Evolutionary conservation across 768 basidiomycete genomes (phyloP).

Genomic region (Plicaturopsis crispa): DNA sequence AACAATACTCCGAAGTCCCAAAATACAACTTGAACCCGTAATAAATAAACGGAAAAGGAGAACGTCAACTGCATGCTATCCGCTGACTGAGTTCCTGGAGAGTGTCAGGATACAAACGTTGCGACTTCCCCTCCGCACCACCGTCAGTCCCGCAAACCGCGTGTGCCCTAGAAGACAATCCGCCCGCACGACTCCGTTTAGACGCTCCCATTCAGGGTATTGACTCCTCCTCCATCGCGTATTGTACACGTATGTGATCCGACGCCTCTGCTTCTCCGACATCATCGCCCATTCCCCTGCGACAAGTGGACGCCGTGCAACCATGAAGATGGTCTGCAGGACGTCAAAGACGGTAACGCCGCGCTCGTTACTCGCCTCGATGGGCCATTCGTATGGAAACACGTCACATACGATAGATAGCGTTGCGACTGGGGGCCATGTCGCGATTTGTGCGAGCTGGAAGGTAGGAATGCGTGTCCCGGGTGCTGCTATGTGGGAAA

Average conservation of each 20-base stretch:
- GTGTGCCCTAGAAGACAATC: conserved; percentile 44
- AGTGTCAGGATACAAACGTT: conserved; percentile 45
- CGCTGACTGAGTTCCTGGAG: conserved; percentile 26
- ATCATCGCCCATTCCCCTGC: conserved; percentile 35
- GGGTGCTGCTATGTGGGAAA: conserved; percentile 17
- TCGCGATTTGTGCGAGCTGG: conserved; percentile 34
- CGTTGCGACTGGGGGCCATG: conserved; percentile 27
- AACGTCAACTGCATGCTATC: too few species aligned
- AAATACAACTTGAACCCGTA: too few species aligned
- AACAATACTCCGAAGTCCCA: too few species aligned
- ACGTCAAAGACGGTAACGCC: conserved; percentile 50
- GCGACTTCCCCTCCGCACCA: conserved; percentile 24
- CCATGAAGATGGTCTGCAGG: conserved; percentile 34
- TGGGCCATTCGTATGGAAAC: conserved; percentile 34
- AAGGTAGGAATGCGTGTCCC: conserved; percentile 15
- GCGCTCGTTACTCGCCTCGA: conserved; percentile 28
- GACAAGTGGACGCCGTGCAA: conserved; percentile 29
- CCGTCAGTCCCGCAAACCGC: conserved; percentile 44
- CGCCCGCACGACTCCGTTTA: conserved; percentile 35
- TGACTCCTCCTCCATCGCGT: conserved; percentile 34
- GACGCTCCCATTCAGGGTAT: conserved; percentile 25
- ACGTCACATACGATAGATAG: conserved; percentile 40
- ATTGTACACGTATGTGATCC: conserved; percentile 34
- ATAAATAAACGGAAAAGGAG: too few species aligned
- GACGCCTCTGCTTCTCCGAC: conserved; percentile 31